Evolutionary conservation across 768 basidiomycete species (phyloP).

Genomic region (Symmetrospora coprosmae): DNA sequence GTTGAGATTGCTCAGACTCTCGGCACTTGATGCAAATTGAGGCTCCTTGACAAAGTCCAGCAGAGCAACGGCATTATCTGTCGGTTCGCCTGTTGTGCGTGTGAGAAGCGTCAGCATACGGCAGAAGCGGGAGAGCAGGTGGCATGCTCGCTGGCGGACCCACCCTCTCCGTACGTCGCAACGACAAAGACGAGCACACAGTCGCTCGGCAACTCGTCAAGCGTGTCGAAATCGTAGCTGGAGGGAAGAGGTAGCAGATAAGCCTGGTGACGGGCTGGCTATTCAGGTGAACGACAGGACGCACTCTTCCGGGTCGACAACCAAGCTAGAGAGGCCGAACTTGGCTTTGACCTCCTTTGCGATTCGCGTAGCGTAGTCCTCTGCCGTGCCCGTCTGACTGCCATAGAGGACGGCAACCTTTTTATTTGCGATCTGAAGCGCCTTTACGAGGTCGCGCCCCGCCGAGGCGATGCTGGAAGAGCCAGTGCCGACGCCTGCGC

Average conservation of each 20-base stretch:
- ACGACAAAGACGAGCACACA: conserved; percentile 83
- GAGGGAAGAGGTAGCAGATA: not conserved
- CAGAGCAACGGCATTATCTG: conserved; percentile 88
- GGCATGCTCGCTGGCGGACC: not conserved
- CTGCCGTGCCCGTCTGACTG: conserved; percentile 95
- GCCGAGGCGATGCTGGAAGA: conserved; percentile 49
- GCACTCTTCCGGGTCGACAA: conserved; percentile 87
- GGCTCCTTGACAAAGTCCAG: conserved; percentile 81
- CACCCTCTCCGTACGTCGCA: conserved; percentile 94
- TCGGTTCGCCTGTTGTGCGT: conserved; percentile 50
- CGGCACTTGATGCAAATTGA: conserved; percentile 67
- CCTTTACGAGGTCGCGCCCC: conserved; percentile 82
- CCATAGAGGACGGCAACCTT: conserved; percentile 94
- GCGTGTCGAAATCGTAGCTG: conserved; percentile 82
- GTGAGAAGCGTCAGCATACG: not conserved
- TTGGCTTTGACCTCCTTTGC: conserved; percentile 96
- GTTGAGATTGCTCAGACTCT: conserved; percentile 64
- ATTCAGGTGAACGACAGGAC: not conserved
- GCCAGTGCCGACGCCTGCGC: not conserved
- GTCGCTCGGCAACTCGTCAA: conserved; percentile 78
- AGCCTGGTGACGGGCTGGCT: not conserved
- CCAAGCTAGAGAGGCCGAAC: conserved; percentile 85
- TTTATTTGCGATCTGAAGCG: conserved; percentile 96
- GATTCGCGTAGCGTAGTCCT: conserved; percentile 85
- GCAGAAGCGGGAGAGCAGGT: not conserved